Evolutionary conservation across 108 stramenopile genomes (phyloP), one percentile per base, ranked within the genome.

Genomic region (Parietichytrium sp.): DNA sequence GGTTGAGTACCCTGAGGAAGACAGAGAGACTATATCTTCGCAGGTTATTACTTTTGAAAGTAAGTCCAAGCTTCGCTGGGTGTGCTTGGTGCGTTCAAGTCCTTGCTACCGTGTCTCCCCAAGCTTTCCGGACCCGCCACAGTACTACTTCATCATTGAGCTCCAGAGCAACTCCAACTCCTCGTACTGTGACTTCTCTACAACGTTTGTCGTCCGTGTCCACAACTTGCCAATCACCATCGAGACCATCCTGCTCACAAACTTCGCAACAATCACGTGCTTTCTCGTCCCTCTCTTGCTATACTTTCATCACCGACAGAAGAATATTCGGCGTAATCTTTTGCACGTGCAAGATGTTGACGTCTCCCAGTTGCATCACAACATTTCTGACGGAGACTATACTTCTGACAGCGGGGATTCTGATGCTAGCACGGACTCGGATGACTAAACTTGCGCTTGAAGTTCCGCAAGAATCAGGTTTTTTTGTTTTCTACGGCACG

Each of bases 141-240:
- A 72, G 33, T 72, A 72, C 42, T 72, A 33, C 33, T 72, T 72
- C 20, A 72, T 45, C 23, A 10, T 72, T 42, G 38, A 42, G 23
- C 42, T 72, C 38, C 38, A 45, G 38, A 42, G 38, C 29, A 72
- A 33, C 20, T 72, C 61, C 23, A 72, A 72, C 61, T 33, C 36
- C 61, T 72, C 61, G 38, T 72, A 72, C 42, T 72, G 61, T 1
- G 61, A 72, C 20, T 72, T 72, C 33, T 72, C 61, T 42, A 18
- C 61, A n/a, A 25, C 18, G n/a, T 72, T 72, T 72, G 20, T 72
- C 45, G 61, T 72, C 8, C 61, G 61, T 3, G 45, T 72, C 45
- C 61, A 72, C 33, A 72, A 72, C 20, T 2, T 72, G 2, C 61
- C 61, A 6, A 72, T 72, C 61, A 72, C 61, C n/a, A 33, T 72